phyloP scores from a whole-genome alignment of 192 early-diverging fungal species.

The Backusella tarrabulga region DNA sequence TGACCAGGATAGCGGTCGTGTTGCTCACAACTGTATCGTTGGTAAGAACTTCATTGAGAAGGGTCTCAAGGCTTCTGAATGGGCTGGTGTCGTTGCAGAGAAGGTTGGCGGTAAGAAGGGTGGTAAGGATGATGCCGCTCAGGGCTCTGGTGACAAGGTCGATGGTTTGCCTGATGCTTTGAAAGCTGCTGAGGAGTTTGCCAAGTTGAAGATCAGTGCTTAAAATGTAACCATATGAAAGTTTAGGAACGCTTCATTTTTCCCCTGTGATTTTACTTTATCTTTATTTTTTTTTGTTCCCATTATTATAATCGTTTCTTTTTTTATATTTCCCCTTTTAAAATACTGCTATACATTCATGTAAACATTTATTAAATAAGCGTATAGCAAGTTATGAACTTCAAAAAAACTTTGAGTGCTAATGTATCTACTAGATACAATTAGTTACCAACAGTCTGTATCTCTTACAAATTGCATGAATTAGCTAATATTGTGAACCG shows the following conservation, averaged over 20 bases:
- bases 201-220: slow-evolving; percentile 55
- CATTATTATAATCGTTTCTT: neutral
- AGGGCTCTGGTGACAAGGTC: slow-evolving; percentile 78
- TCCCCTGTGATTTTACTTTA: neutral
- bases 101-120: slow-evolving; percentile 91
- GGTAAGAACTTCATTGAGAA: slow-evolving; percentile 69
- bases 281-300: neutral
- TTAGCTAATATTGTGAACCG: too few relatives aligned
- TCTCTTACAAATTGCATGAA: too few relatives aligned
- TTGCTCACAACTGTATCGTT: slow-evolving; percentile 83
- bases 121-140: slow-evolving; percentile 92
- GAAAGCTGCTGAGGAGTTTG: slow-evolving; percentile 72
- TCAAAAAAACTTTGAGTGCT: neutral
- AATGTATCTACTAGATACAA: too few relatives aligned
- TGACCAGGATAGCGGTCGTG: slow-evolving; percentile 64
- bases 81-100: slow-evolving; percentile 83
- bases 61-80: slow-evolving; percentile 88
- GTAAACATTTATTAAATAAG: neutral
- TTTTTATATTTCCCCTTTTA: neutral
- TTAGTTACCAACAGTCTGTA: too few relatives aligned
- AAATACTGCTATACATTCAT: neutral
- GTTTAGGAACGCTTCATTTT: slow-evolving; percentile 1
- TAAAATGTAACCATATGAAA: slow-evolving; percentile 14
- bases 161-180: slow-evolving; percentile 73
- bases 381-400: neutral